Conservation (phyloP, 225 moss, liverwort and hornwort species). For the Sphagnum tenellum region DNA sequence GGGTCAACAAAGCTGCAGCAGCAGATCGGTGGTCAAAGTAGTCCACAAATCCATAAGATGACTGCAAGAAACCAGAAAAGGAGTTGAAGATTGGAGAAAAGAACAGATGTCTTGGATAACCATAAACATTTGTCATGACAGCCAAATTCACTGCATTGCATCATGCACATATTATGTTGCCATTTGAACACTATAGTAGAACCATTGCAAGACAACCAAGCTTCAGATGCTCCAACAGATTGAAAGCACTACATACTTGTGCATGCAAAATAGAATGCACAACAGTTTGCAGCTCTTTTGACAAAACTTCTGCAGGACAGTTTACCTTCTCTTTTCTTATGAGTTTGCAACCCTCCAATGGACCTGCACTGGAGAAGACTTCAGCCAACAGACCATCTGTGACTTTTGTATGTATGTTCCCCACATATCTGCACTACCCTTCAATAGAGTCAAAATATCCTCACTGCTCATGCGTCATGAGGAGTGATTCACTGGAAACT, state of each 20-base stretch:
- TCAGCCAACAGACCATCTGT: slow-evolving; percentile 92
- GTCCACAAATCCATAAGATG: slow-evolving; percentile 96
- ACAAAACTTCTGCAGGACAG: no score
- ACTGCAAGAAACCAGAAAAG: slow-evolving; percentile 33
- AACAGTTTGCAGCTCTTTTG: no score
- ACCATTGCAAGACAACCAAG: no score
- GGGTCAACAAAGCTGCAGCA: slow-evolving; percentile 71
- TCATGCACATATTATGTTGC: no score
- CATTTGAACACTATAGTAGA: no score
- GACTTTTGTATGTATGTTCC: slow-evolving; percentile 92
- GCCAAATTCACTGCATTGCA: no score
- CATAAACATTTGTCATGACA: no score
- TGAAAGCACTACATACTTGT: no score
- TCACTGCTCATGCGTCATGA: no score
- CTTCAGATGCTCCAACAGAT: no score
- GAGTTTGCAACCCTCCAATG: slow-evolving; percentile 92
- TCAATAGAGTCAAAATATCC: background rate
- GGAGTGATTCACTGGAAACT: no score
- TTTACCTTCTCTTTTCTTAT: slow-evolving; percentile 94
- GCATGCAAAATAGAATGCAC: no score
- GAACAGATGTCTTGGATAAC: background rate
- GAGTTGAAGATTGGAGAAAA: background rate
- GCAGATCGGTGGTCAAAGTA: slow-evolving; percentile 93
- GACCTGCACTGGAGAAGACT: slow-evolving; percentile 86
- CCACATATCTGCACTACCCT: slow-evolving; percentile 68